Conservation (phyloP, 2,329 filamentous ascomycete genomes). For the Epichloe sibirici region DNA sequence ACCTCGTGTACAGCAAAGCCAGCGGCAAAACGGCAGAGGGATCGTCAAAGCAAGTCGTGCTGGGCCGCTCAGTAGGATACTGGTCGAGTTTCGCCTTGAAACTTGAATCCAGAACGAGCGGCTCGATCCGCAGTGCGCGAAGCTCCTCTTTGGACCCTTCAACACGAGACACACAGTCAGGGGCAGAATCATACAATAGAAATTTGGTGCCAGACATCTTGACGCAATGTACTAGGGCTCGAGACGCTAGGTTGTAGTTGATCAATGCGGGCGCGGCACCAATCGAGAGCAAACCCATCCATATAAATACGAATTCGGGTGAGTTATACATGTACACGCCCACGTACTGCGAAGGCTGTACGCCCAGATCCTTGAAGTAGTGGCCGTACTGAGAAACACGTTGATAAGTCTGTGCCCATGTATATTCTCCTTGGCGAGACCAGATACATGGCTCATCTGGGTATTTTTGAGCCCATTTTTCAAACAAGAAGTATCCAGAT, state of each 20-base stretch:
- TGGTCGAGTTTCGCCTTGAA: not conserved
- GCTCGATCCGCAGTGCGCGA: not conserved
- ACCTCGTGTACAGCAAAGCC: constrained; percentile 5
- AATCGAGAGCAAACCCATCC: constrained; percentile 7
- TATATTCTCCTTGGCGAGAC: constrained; percentile 6
- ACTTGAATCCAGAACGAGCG: not conserved
- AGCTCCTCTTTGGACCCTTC: not conserved
- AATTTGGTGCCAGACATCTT: constrained; percentile 2
- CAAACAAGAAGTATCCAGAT: constrained; percentile 4
- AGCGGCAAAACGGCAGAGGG: not conserved
- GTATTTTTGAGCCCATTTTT: not conserved
- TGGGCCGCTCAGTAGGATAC: not conserved
- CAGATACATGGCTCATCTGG: constrained; percentile 5
- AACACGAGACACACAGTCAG: constrained; percentile 3
- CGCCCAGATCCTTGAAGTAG: constrained; percentile 4
- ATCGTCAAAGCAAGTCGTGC: constrained; percentile 4
- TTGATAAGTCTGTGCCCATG: constrained; percentile 4
- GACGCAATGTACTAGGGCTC: constrained; percentile 3
- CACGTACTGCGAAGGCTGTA: constrained; percentile 2
- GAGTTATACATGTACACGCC: constrained; percentile 7
- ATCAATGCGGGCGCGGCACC: constrained; percentile 6
- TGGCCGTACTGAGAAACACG: constrained; percentile 7
- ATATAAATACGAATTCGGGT: constrained; percentile 5
- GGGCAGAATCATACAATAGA: constrained; percentile 2
- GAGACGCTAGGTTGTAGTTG: constrained; percentile 5